Conservation (phyloP, 2,329 filamentous ascomycete species). For the Phialemonium atrogriseum region DNA sequence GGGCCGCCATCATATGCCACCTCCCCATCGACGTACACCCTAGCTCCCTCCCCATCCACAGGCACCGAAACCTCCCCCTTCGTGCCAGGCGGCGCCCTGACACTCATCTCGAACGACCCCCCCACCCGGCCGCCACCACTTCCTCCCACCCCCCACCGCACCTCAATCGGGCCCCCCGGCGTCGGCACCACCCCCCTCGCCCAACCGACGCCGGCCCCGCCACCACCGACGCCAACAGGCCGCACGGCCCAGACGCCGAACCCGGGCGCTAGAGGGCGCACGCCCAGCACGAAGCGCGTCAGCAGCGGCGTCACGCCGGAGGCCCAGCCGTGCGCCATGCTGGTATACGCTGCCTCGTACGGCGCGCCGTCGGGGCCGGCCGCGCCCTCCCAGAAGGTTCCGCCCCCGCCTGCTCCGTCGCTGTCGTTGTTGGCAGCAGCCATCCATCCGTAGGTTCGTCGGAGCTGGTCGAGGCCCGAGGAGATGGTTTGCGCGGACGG, state of each 20-base stretch:
- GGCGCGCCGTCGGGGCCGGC: conserved; percentile 26
- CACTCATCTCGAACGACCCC: conserved; percentile 17
- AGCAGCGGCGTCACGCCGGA: conserved; percentile 40
- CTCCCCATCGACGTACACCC: conserved; percentile 12
- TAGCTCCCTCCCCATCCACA: conserved; percentile 6
- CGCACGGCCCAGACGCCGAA: conserved; percentile 32
- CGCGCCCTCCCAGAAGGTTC: conserved; percentile 41
- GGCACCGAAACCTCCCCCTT: conserved; percentile 19
- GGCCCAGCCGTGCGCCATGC: conserved; percentile 42
- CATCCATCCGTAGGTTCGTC: conserved; percentile 43
- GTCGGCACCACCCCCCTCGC: conserved; percentile 35
- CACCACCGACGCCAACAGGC: conserved; percentile 23
- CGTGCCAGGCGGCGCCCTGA: conserved; percentile 21
- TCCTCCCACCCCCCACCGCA: conserved; percentile 27
- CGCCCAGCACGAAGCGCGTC: conserved; percentile 36
- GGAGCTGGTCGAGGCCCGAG: conserved; percentile 33
- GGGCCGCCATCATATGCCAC: conserved; percentile 8
- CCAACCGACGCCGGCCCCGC: conserved; percentile 28
- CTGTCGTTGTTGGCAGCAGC: conserved; percentile 33
- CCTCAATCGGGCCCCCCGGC: conserved; percentile 26
- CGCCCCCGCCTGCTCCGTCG: too few relatives aligned
- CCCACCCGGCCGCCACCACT: too few relatives aligned
- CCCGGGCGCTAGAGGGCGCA: conserved; percentile 33
- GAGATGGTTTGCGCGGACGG: conserved; percentile 9
- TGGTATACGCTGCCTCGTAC: conserved; percentile 38